Base-by-base conservation (phyloP, 352 stramenopile species). In the Phytophthora pisi region DNA sequence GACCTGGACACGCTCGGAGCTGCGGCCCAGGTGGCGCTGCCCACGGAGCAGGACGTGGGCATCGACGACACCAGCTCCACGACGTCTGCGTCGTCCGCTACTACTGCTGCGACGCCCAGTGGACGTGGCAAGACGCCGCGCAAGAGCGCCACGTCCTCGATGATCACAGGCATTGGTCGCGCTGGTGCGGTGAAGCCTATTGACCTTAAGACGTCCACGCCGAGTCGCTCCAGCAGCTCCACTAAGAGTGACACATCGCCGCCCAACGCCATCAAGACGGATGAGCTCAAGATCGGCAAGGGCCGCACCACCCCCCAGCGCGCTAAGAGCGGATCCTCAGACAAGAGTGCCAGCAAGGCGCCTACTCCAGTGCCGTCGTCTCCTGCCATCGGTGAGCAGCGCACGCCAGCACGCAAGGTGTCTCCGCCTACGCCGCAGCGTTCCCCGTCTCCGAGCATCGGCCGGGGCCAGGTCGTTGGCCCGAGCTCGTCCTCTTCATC, bases 1-100 rank as follows among this genome's bases (percentile, higher is more conserved):
- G 96, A 98, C 56, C 81, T 99, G 7, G 96, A 99, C 55, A 97
- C 71, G 26, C 77, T 96, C 8, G 86, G 86, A 31, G 83, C 87
- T 18, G 77, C 87, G 50, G 86, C 89, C 53, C 84, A 92, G 31
- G 82, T 94, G 43, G 81, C 75, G 11, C 52, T 93, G 28, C 86
- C 86, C 9, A 91, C 84, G 2, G 86, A 91, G 47, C 79, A 89
- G 59, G 86, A 94, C 34, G 64, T 92, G 9, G 86, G 84, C 0
- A 72, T 92, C 50, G 81, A 95, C 23, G 83, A 93, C 51, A 40
- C 72, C 1, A 67, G 53, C 18, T 57, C 62, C 1, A 23, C 62
- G 6, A 42, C 58, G 8, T 20, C 53, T 15, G 58, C 38, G 9
- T 46, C 61, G 9, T 30, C 70, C 5, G 28, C 51, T 52, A 10